A percentile compares a stretch with the other conserved stretches of the same genome.
Conservation (phyloP, 202 grass and related monocot genomes). For the Brachypodium distachyon region DNA sequence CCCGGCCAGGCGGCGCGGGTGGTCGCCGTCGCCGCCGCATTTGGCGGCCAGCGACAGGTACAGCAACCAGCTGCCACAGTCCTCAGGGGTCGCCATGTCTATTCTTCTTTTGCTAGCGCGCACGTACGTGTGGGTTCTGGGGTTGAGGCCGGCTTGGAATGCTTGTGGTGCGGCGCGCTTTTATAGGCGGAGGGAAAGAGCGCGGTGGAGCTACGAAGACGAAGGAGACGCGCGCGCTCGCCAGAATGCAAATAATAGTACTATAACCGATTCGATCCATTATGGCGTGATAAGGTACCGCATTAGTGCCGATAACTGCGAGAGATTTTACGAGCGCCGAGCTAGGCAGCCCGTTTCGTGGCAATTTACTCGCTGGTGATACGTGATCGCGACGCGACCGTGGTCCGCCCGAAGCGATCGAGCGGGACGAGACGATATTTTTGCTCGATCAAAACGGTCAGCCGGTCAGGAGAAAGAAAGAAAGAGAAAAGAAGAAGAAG, state of each 20-base stretch:
- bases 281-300: not conserved
- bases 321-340: too few species aligned
- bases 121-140: not conserved
- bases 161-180: not conserved
- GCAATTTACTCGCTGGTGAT: not conserved
- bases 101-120: not conserved
- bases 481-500: too few species aligned
- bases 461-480: too few species aligned
- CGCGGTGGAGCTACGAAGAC: too few species aligned
- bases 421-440: too few species aligned
- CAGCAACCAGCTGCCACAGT: slow-evolving; percentile 39
- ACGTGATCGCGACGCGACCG: too few species aligned
- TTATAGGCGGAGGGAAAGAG: slow-evolving; percentile 38
- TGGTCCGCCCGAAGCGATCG: too few species aligned
- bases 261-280: too few species aligned
- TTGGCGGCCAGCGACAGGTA: slow-evolving; percentile 52
- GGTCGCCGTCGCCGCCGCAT: slow-evolving; percentile 32
- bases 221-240: too few species aligned
- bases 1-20: slow-evolving; percentile 26
- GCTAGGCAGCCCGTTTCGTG: not conserved
- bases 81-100: slow-evolving; percentile 45
- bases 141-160: not conserved
- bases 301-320: not conserved
- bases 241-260: too few species aligned
- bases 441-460: too few species aligned